Evolutionary conservation across 2,329 filamentous ascomycete genomes (phyloP), one percentile per base, ranked within the genome.

Genomic region (Xylariaceae sp.): DNA sequence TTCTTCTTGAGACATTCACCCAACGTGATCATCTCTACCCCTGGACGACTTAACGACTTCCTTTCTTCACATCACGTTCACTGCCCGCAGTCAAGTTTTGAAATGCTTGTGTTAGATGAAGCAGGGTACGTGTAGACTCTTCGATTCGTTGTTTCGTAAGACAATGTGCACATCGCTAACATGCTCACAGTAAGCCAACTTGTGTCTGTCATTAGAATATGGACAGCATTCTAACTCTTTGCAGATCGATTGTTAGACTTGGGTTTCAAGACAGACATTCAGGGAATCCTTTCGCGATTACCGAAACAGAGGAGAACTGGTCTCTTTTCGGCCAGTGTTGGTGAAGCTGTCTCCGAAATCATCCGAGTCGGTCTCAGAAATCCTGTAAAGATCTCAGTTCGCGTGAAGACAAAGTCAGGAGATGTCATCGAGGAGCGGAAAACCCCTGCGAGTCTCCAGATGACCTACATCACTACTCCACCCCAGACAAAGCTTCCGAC

Each of bases 251-350:
- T 99, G 30, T 80, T 99, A 9, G 94, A 99, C 74, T 81, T 97
- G 18, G 94, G 95, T 4, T 97, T 99, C 75, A 94, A 95, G 73
- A 87, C 90, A 58, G 92, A 96, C 66, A 75, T 99, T 34, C 90
- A 94, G 67, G 89, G 86, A 57, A 96, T 97, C 47, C 77, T 99
- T 18, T 84, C 85, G 0, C 83, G 89, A 13, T 77, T 99, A 4
- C 94, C 94, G 0, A 99, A 99, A 71, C 94, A 99, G 73, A 82
- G 94, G 55, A 83, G 94, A 53, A 99, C 94, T 0, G 94, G 94
- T 0, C 78, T 99, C 0, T 99, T 97, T 75, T 96, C 91, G 70
- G 94, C 94, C 10, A 95, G 89, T 69, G 89, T 99, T n/a, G 94
- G 89, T 68, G 94, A 97, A 71, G 94, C 94, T 1, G 90, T 99